Conservation (phyloP, 2,329 filamentous ascomycete genomes). For the Aspergillus pseudoglaucus region DNA sequence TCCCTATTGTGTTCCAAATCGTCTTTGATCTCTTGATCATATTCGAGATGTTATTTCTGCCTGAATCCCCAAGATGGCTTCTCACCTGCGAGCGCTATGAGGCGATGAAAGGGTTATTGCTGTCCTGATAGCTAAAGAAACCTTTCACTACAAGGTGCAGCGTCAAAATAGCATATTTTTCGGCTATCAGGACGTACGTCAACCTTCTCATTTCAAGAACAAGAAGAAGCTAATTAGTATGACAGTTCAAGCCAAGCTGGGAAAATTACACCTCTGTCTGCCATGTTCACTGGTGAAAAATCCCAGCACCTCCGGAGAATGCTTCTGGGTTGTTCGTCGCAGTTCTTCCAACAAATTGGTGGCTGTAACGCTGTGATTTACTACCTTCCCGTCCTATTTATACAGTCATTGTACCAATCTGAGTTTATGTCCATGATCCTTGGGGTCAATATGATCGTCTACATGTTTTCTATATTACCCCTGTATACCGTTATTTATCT, state of each 20-base stretch:
- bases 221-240: constrained; percentile 19
- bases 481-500: too few relatives aligned
- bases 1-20: constrained; percentile 45
- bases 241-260: constrained; percentile 10
- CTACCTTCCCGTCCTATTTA: constrained; percentile 41
- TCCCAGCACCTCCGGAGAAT: constrained; percentile 25
- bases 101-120: constrained; percentile 40
- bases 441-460: constrained; percentile 40
- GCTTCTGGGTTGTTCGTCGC: constrained; percentile 20
- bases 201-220: constrained; percentile 33
- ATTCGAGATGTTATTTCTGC: constrained; percentile 28
- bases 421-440: constrained; percentile 39
- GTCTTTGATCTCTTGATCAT: constrained; percentile 22
- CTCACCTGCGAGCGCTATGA: constrained; percentile 24
- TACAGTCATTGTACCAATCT: constrained; percentile 5
- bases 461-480: too few relatives aligned
- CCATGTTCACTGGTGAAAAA: constrained; percentile 11
- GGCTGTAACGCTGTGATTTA: constrained; percentile 43
- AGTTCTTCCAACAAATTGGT: constrained; percentile 39
- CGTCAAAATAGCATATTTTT: constrained; percentile 22
- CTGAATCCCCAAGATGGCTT: constrained; percentile 29
- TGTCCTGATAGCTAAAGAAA: constrained; percentile 36
- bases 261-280: constrained; percentile 47
- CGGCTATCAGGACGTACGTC: neutral
- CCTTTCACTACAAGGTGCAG: constrained; percentile 50